A percentile compares a stretch with the other conserved stretches of the same genome.
These are phyloP conservation scores for Dendrocalamus latiflorus DNA, from an alignment of 202 grass and related monocot species.

Conservation along the genomic window DNA sequence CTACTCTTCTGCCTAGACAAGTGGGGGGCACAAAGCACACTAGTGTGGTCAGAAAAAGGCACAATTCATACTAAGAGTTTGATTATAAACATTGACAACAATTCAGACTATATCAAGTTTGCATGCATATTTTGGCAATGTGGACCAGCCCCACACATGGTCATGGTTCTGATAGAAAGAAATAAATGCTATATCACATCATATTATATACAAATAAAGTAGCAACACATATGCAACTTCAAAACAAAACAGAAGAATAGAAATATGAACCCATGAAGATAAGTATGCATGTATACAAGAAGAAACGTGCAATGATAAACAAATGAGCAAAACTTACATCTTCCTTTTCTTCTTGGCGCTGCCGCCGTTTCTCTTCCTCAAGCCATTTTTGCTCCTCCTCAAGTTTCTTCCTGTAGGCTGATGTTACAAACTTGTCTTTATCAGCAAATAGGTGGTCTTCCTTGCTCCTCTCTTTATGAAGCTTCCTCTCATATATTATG, in stretches of 20 bases:
- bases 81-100: not conserved
- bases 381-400: constrained; percentile 83
- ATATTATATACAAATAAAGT: not conserved
- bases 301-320: not conserved
- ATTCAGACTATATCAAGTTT: not conserved
- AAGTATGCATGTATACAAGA: not conserved
- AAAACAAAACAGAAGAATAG: not conserved
- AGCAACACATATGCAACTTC: not conserved
- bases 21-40: not conserved
- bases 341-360: constrained; percentile 76
- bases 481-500: constrained; percentile 86
- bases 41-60: not conserved
- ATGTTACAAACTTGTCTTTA: constrained; percentile 91
- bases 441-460: constrained; percentile 81
- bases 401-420: constrained; percentile 91
- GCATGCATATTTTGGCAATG: not conserved
- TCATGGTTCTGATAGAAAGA: not conserved
- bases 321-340: constrained; percentile 60
- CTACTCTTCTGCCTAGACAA: not conserved
- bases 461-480: constrained; percentile 92
- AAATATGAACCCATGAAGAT: not conserved
- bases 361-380: constrained; percentile 76
- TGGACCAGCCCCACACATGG: not conserved
- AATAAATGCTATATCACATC: not conserved
- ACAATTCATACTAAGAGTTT: constrained; percentile 5